phyloP scores from a whole-genome alignment of 345 rosid genomes.

The Citrus maxima region DNA sequence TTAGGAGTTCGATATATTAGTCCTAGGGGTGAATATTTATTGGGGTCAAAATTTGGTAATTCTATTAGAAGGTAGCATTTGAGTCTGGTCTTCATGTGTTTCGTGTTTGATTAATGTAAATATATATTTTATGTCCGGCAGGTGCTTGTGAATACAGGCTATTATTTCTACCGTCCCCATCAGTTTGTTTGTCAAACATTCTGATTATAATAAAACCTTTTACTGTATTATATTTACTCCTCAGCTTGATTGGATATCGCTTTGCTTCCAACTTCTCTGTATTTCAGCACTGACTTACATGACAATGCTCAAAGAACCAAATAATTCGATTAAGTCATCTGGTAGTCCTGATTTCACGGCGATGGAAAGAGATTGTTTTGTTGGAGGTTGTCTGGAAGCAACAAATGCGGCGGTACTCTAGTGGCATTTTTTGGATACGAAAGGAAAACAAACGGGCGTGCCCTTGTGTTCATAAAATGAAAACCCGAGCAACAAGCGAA shows the following conservation, averaged over 20 bases:
- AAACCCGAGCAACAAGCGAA: too few species aligned
- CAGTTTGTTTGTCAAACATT: slow-evolving; percentile 31
- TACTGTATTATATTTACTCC: slow-evolving; percentile 1
- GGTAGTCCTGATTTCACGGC: neutral
- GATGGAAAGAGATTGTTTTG: too few species aligned
- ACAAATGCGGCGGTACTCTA: too few species aligned
- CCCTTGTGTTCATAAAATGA: too few species aligned
- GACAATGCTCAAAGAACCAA: too few species aligned
- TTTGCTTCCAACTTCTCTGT: neutral
- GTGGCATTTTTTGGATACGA: too few species aligned
- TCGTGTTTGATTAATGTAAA: slow-evolving; percentile 38
- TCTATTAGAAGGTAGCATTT: slow-evolving; percentile 28
- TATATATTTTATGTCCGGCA: slow-evolving; percentile 15
- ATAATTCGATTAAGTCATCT: neutral
- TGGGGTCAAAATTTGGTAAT: slow-evolving; percentile 13
- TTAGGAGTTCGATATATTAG: slow-evolving; percentile 22
- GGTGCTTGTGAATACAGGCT: slow-evolving; percentile 36
- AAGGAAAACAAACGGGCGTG: too few species aligned
- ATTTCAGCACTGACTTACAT: neutral
- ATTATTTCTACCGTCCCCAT: slow-evolving; percentile 18
- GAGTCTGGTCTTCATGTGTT: slow-evolving; percentile 24
- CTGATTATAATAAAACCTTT: slow-evolving; percentile 36
- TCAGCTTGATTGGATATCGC: neutral
- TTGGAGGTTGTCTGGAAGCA: too few species aligned
- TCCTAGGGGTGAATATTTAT: slow-evolving; percentile 1